A percentile compares a stretch with the other conserved stretches of the same genome.
Conservation (phyloP, 2,329 filamentous ascomycete genomes). For the Thyridium curvatum region DNA sequence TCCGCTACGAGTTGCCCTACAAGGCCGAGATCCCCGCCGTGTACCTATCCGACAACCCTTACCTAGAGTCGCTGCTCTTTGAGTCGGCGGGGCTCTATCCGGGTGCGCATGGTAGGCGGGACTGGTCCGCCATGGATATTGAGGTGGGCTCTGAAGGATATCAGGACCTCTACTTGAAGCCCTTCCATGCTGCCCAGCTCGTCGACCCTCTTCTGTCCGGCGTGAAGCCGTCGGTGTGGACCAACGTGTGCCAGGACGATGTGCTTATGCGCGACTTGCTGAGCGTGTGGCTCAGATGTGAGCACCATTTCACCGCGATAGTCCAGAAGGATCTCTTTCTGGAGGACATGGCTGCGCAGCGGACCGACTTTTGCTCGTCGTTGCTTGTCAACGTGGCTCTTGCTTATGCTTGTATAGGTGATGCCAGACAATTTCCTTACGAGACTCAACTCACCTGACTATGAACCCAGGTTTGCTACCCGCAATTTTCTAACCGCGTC, state of each 20-base stretch:
- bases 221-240: constrained; percentile 18
- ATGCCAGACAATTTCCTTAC: too few relatives aligned
- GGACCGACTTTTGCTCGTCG: constrained; percentile 14
- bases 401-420: constrained; percentile 19
- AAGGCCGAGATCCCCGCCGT: neutral
- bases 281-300: constrained; percentile 12
- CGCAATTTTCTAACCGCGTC: constrained; percentile 16
- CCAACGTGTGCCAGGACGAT: constrained; percentile 16
- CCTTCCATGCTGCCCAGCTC: constrained; percentile 16
- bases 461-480: constrained; percentile 19
- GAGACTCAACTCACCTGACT: constrained; percentile 5
- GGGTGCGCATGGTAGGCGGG: neutral
- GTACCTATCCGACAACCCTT: constrained; percentile 13
- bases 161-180: constrained; percentile 2
- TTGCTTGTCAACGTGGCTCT: constrained; percentile 19
- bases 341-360: constrained; percentile 15
- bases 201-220: constrained; percentile 13
- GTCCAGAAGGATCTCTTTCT: constrained; percentile 20
- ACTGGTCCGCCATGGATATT: constrained; percentile 7
- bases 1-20: neutral
- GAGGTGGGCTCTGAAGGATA: neutral
- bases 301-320: constrained; percentile 11
- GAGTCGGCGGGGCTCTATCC: constrained; percentile 7
- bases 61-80: constrained; percentile 18
- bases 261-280: constrained; percentile 15